Base-by-base conservation (phyloP, 2,329 filamentous ascomycete genomes). In the Aureobasidium sp. region DNA sequence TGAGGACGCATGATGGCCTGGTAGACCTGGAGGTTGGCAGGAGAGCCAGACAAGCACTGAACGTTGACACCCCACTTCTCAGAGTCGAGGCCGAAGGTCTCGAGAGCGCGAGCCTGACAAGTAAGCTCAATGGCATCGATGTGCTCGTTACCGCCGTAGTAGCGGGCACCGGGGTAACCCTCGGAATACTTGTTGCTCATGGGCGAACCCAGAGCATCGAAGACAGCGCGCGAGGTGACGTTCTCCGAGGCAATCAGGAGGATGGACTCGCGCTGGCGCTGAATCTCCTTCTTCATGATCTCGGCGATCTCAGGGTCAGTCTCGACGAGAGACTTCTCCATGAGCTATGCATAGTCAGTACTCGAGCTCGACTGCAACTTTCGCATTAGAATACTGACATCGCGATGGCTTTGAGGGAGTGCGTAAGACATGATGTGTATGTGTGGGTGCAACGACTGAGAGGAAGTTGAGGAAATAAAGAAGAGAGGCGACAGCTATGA, bases 161-260 rank as follows among this genome's bases (percentile, higher is more conserved):
- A 99, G 78, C 94, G 88, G 71, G 94, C 94, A 75, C 94, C 94
- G 69, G 94, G 94, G 78, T 96, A 96, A 68, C 94, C 94, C 83
- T 99, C 94, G 20, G 92, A 97, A 85, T 99, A 99, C 83, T 99
- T 99, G 86, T 99, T 80, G 79, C 73, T 91, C 89, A 94, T 95
- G 76, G 89, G 88, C 63, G 87, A 92, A 72, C 94, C 94, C 68
- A 99, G 87, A 65, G 94, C 94, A 81, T 99, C 92, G 81, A 96
- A 96, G 73, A 99, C 94, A 72, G 94, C 92, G 71, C 92, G 92
- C 66, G 94, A 99, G 63, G 94, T 99, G 79, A 99, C 92, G 83
- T 99, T 99, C 83, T 99, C 94, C 63, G 94, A 97, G 73, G 94
- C 93, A 72, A 99, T 99, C 75, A 99, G 87, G 74, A 97, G 90